A percentile compares a stretch with the other conserved stretches of the same genome.
Evolutionary conservation across 2,329 filamentous ascomycete genomes (phyloP).

Genomic region (Beauveria rudraprayagi): DNA sequence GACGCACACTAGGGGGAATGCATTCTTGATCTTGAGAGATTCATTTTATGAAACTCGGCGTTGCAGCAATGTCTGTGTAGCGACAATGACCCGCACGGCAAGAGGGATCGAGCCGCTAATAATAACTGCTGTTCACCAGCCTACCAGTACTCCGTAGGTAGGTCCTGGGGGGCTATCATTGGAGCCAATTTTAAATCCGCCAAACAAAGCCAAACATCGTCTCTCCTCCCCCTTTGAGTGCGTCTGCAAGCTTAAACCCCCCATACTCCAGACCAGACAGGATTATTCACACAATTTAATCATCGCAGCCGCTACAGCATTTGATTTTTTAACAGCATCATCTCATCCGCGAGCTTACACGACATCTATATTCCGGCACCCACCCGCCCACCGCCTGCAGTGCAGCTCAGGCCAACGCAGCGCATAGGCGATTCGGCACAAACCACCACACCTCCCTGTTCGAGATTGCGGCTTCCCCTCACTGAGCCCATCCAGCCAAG

Average conservation of each 20-base stretch:
- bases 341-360: not conserved
- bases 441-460: not conserved
- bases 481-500: not conserved
- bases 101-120: not conserved
- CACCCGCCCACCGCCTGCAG: not conserved
- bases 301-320: not conserved
- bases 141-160: too few species aligned
- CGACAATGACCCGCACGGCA: not conserved
- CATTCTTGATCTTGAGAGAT: too few species aligned
- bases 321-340: not conserved
- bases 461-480: not conserved
- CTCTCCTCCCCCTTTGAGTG: not conserved
- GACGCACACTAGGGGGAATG: too few species aligned
- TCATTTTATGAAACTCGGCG: too few species aligned
- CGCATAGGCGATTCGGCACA: not conserved
- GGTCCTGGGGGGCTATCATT: not conserved
- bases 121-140: too few species aligned
- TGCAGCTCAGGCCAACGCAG: not conserved
- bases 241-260: not conserved
- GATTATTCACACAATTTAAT: not conserved
- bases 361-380: too few species aligned
- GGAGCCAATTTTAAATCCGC: conserved; percentile 9
- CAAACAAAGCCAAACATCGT: not conserved
- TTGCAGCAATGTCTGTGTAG: not conserved
- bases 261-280: not conserved